Base-by-base conservation (phyloP, 805 yeast species). In the Metschnikowia borealis region DNA sequence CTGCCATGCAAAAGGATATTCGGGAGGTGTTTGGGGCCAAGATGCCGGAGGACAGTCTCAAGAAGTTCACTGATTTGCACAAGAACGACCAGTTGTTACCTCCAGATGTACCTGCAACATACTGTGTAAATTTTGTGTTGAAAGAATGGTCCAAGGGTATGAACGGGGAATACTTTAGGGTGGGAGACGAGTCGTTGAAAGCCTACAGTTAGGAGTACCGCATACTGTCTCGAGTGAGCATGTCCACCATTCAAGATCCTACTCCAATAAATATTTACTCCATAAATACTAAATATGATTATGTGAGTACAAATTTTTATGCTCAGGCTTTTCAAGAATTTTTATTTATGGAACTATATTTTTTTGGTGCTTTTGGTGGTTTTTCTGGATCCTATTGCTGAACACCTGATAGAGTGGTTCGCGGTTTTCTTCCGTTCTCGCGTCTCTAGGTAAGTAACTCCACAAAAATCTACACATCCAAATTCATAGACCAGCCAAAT, bases 1-100 rank as follows among this genome's bases (percentile, higher is more conserved):
- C 99, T 1, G 73, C 73, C 18, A 92, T 94, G 98, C 98, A 94
- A 69, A 64, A 56, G 6, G 84, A 82, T 48, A 90, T 92, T 50
- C 81, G 98, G 59, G 85, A 81, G 15, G 75, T 67, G 40, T 81
- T 80, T 55, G 82, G 83, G 2, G 54, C 60, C 3, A 70, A 71
- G 26, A 91, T 91, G 97, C 71, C 77, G 0, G 69, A 74, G 0
- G 82, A 78, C 17, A 78, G 82, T 3, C 75, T 81, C 54, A 69
- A 81, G 46, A 73, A 84, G 54, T 92, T 92, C 67, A 69, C 74
- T 5, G 84, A 83, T 33, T 70, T 92, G 52, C 82, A 88, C 61
- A 54, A 70, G 17, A 74, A 78, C 32, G 76, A 79, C 20, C 70
- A 81, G 54, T 76, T 92, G 46, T 69, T 89, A 33, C 77, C 79